Percentiles rank a stretch among this genome's conserved stretches.
phyloP scores from a whole-genome alignment of 1,139 yeast genomes.

The Blastobotrys proliferans region DNA sequence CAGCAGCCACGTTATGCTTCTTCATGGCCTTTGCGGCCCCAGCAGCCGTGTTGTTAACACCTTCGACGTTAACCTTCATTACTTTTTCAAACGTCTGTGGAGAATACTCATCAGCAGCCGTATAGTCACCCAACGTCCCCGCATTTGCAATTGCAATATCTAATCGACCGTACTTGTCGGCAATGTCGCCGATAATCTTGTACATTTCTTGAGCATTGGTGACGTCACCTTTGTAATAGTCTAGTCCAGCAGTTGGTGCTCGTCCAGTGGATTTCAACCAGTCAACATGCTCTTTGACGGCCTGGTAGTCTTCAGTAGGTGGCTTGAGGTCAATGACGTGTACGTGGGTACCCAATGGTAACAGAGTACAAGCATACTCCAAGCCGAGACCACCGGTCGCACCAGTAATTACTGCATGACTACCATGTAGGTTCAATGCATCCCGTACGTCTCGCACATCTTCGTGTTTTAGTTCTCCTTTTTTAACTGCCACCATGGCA shows the following conservation, averaged over 20 bases:
- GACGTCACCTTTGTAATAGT: conserved; percentile 42
- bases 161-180: conserved; percentile 53
- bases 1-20: conserved; percentile 32
- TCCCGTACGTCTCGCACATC: conserved; percentile 8
- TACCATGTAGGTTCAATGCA: conserved; percentile 50
- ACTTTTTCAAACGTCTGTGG: conserved; percentile 54
- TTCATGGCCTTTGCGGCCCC: conserved; percentile 61
- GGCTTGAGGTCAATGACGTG: conserved; percentile 69
- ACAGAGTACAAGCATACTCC: conserved; percentile 39
- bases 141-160: conserved; percentile 70
- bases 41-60: conserved; percentile 17
- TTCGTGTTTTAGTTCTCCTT: conserved; percentile 1
- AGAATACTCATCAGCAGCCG: conserved; percentile 71
- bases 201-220: conserved; percentile 62
- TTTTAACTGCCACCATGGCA: conserved; percentile 2
- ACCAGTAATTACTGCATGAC: conserved; percentile 71
- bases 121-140: conserved; percentile 69
- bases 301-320: conserved; percentile 41
- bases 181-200: conserved; percentile 45
- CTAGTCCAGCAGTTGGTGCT: conserved; percentile 4
- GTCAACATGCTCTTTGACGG: conserved; percentile 48
- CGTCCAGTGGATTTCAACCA: conserved; percentile 42
- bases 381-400: conserved; percentile 79
- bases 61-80: conserved; percentile 16
- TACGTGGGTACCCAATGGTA: conserved; percentile 36